These are phyloP conservation scores for Sugiyamaella americana DNA, from an alignment of 805 yeast species.

Conservation along the genomic window DNA sequence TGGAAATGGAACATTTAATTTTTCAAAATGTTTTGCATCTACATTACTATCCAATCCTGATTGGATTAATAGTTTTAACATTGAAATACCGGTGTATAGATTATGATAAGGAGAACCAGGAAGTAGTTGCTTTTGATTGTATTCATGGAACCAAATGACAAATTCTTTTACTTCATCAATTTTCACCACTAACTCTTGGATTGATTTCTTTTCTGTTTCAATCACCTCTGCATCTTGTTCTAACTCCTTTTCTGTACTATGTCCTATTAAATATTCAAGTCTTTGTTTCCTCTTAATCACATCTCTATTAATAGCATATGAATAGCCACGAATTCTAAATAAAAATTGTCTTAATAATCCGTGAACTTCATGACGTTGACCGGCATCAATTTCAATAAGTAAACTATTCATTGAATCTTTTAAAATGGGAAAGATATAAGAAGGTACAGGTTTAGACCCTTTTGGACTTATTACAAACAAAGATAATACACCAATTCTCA, in stretches of 20 bases:
- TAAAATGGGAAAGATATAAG: slow-evolving; percentile 41
- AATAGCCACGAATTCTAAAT: slow-evolving; percentile 60
- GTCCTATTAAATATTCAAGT: background rate
- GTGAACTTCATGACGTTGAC: slow-evolving; percentile 57
- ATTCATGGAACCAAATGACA: slow-evolving; percentile 37
- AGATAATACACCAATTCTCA: slow-evolving; percentile 53
- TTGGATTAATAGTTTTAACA: slow-evolving; percentile 42
- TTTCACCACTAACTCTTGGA: background rate
- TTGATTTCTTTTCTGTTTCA: background rate
- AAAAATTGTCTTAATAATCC: slow-evolving; percentile 59
- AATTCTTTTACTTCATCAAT: slow-evolving; percentile 35
- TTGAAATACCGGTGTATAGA: slow-evolving; percentile 42
- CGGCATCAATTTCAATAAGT: slow-evolving; percentile 61
- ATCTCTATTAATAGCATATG: slow-evolving; percentile 53
- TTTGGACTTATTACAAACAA: slow-evolving; percentile 57
- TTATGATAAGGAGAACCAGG: slow-evolving; percentile 57
- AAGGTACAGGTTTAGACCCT: slow-evolving; percentile 51
- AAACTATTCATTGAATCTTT: slow-evolving; percentile 42
- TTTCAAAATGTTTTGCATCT: slow-evolving; percentile 30
- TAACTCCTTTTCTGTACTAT: background rate
- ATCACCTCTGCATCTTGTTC: background rate
- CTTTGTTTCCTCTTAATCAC: slow-evolving; percentile 34
- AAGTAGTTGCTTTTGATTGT: slow-evolving; percentile 32
- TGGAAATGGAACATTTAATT: slow-evolving; percentile 45
- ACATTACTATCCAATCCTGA: slow-evolving; percentile 53